A percentile compares a stretch with the other conserved stretches of the same genome.
phyloP scores from a whole-genome alignment of 192 early-diverging fungal genomes.

The Kappamyces sp. region DNA sequence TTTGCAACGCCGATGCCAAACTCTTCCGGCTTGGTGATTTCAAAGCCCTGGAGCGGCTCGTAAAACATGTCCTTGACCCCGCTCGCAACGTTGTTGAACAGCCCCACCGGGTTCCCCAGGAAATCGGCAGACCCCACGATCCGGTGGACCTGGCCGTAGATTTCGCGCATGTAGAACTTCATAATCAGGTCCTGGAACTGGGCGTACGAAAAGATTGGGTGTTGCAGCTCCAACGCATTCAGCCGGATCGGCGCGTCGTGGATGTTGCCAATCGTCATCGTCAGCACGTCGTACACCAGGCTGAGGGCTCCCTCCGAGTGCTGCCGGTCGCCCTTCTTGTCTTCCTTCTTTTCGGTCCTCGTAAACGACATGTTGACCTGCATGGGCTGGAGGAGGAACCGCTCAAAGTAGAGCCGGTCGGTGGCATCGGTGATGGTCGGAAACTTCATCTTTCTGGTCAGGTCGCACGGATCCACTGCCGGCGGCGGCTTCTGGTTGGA shows the following conservation, averaged over 20 bases:
- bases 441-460: constrained; percentile 61
- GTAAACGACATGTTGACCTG: constrained; percentile 96
- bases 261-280: constrained; percentile 96
- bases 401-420: constrained; percentile 86
- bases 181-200: constrained; percentile 73
- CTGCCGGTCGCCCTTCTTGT: constrained; percentile 45
- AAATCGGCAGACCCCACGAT: constrained; percentile 94
- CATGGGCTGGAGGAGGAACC: constrained; percentile 86
- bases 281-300: constrained; percentile 64
- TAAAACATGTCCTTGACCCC: constrained; percentile 96
- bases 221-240: constrained; percentile 77
- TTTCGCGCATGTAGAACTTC: constrained; percentile 84
- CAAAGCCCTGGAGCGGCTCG: constrained; percentile 93
- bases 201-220: constrained; percentile 73
- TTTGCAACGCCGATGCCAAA: constrained; percentile 87
- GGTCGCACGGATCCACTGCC: constrained; percentile 28
- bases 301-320: constrained; percentile 31
- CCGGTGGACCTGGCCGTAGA: constrained; percentile 72
- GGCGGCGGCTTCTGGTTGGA: background rate
- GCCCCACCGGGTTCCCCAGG: constrained; percentile 93
- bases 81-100: constrained; percentile 92
- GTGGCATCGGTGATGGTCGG: constrained; percentile 61
- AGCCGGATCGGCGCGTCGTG: constrained; percentile 86
- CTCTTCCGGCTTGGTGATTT: constrained; percentile 92
- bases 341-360: constrained; percentile 65